Evolutionary conservation across 1,284 basidiomycete species (phyloP).

Genomic region (Chondrostereum purpureum): DNA sequence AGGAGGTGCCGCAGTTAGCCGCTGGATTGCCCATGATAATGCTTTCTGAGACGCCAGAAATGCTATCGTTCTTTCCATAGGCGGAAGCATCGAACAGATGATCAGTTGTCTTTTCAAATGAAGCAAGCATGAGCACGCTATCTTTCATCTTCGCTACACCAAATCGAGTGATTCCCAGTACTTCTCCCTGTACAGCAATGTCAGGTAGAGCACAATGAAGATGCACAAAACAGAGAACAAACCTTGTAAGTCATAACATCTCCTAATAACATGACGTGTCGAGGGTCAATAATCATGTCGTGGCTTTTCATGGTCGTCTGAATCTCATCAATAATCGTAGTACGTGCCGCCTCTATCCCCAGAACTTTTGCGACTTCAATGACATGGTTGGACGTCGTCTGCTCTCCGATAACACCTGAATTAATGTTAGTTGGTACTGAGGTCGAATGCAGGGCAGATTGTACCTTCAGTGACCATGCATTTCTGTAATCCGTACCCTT

Average conservation of each 20-base stretch:
- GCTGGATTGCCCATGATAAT: slow-evolving; percentile 99
- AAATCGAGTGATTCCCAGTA: slow-evolving; percentile 97
- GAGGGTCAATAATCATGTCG: slow-evolving; percentile 98
- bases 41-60: slow-evolving; percentile 96
- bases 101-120: slow-evolving; percentile 99
- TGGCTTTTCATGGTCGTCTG: slow-evolving; percentile 97
- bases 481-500: slow-evolving; percentile 95
- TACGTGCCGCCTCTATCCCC: slow-evolving; percentile 94
- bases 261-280: slow-evolving; percentile 97
- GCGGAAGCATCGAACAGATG: slow-evolving; percentile 98
- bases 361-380: slow-evolving; percentile 94
- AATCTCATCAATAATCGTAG: slow-evolving; percentile 96
- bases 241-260: slow-evolving; percentile 99
- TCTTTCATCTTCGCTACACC: slow-evolving; percentile 99
- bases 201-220: slow-evolving; percentile 2
- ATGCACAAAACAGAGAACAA: slow-evolving; percentile 11
- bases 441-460: neutral
- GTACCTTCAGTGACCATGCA: slow-evolving; percentile 97
- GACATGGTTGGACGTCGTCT: slow-evolving; percentile 95
- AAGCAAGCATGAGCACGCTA: slow-evolving; percentile 97
- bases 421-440: neutral
- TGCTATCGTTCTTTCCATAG: slow-evolving; percentile 91
- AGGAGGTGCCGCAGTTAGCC: slow-evolving; percentile 89
- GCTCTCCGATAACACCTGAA: slow-evolving; percentile 83
- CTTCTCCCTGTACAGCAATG: slow-evolving; percentile 68